A percentile compares a stretch with the other conserved stretches of the same genome.
These are phyloP conservation scores for Magnusiomyces suaveolens DNA, from an alignment of 1,139 yeast species.

Conservation along the genomic window DNA sequence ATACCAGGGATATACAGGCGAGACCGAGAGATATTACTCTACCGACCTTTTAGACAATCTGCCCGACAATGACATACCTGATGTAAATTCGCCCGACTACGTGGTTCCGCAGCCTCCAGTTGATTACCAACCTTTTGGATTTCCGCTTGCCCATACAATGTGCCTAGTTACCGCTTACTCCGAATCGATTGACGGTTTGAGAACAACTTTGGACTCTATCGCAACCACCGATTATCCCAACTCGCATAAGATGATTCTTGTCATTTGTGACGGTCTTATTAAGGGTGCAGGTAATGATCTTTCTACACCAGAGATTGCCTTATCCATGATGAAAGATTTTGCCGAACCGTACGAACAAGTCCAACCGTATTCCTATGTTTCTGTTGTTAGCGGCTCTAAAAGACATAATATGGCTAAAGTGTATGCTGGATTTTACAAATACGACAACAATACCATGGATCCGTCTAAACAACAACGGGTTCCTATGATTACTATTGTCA, in stretches of 20 bases:
- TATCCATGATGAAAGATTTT: conserved; percentile 83
- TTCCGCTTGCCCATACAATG: conserved; percentile 77
- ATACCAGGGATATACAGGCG: conserved; percentile 23
- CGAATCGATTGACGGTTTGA: conserved; percentile 75
- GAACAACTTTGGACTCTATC: conserved; percentile 82
- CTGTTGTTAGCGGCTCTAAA: conserved; percentile 86
- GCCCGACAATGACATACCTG: conserved; percentile 16
- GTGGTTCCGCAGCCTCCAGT: conserved; percentile 87
- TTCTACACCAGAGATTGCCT: conserved; percentile 80
- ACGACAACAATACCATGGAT: conserved; percentile 64
- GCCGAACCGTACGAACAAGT: conserved; percentile 64
- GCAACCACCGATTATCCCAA: conserved; percentile 92
- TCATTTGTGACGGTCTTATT: conserved; percentile 86
- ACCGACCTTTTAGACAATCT: conserved; percentile 6
- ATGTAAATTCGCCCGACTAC: conserved; percentile 45
- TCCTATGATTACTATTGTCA: conserved; percentile 73
- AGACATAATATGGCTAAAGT: conserved; percentile 98
- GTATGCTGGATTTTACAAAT: conserved; percentile 74
- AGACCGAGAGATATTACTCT: conserved; percentile 13
- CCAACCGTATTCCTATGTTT: conserved; percentile 73
- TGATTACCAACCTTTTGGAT: conserved; percentile 78
- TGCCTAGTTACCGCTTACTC: conserved; percentile 89
- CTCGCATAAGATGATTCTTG: conserved; percentile 76
- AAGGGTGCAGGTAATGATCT: conserved; percentile 86
- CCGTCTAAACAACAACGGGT: conserved; percentile 79